A percentile compares a stretch with the other conserved stretches of the same genome.
Conservation (phyloP, 768 basidiomycete species). For the Trametes cinnabarina region DNA sequence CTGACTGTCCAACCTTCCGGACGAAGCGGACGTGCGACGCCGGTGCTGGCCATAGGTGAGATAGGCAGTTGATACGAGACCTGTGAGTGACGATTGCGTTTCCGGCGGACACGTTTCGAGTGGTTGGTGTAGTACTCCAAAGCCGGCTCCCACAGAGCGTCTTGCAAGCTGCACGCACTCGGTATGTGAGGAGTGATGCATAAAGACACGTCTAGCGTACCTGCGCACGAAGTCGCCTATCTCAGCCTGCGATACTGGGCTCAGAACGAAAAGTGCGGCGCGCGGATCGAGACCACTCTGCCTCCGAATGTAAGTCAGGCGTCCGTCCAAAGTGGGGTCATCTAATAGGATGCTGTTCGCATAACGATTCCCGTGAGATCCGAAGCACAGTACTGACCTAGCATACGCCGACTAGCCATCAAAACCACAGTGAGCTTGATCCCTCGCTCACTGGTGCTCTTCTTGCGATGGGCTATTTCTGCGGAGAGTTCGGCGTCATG, state of each 20-base stretch:
- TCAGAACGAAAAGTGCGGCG: conserved; percentile 91
- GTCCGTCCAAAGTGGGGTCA: conserved; percentile 76
- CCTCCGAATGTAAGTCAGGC: conserved; percentile 83
- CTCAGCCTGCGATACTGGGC: conserved; percentile 85
- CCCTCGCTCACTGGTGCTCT: conserved; percentile 74
- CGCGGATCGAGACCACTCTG: conserved; percentile 88
- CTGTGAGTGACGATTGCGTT: conserved; percentile 81
- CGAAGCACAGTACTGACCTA: conserved; percentile 53
- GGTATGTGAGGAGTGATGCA: not conserved
- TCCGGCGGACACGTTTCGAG: conserved; percentile 87
- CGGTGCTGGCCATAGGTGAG: conserved; percentile 40
- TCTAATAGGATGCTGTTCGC: conserved; percentile 52
- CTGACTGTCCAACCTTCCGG: conserved; percentile 93
- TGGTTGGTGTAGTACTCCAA: conserved; percentile 92
- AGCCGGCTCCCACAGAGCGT: conserved; percentile 85
- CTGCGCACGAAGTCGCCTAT: conserved; percentile 87
- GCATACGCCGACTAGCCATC: conserved; percentile 81
- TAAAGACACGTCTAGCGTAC: conserved; percentile 35
- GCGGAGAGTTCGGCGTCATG: conserved; percentile 75
- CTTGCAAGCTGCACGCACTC: conserved; percentile 62
- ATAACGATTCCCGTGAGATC: not conserved
- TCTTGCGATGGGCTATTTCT: conserved; percentile 80
- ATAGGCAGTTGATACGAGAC: conserved; percentile 50
- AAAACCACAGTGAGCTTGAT: conserved; percentile 95
- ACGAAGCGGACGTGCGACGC: conserved; percentile 54